Base-by-base conservation (phyloP, 768 basidiomycete genomes). In the Serendipita vermifera region DNA sequence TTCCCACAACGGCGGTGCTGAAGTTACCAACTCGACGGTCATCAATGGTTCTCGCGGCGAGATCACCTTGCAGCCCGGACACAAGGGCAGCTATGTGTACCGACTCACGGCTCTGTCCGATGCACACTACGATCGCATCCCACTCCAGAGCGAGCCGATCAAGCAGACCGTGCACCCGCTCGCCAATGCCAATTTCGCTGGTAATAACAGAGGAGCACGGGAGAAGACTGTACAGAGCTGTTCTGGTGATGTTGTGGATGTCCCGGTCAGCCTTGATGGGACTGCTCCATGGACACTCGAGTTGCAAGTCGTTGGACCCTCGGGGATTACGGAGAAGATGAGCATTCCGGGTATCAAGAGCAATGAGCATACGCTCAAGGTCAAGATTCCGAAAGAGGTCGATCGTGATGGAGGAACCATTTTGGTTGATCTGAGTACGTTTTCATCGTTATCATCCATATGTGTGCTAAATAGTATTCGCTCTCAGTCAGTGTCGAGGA, bases 131-230 rank as follows among this genome's bases (percentile, higher is more conserved):
- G 77, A 79, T 62, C 81, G 79, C 61, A 75, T 90, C 26, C 77
- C 80, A 20, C 71, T 96, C 17, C 73, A 81, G 33, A 84, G 85
- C 22, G 80, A 85, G 38, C 80, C 79, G 58, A 88, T 93, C 61
- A 82, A 87, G 56, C 88, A 94, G 68, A 75, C 87, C 33, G 87
- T 97, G 33, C 92, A 96, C 67, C 91, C 93, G 1, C 73, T 88
- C 36, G 91, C 92, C 0, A 76, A 79, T 33, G 89, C 84, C 2
- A 79, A 83, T 58, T 88, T 92, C 61, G 72, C 67, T 6, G 62
- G 57, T 55, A 64, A 67, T 17, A 39, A 67, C 38, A 74, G 65
- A 74, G 73, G 59, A 73, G 74, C 66, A 57, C 41, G 60, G 36
- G 31, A 55, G 24, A 53, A 56, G 24, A 64, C 62, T 7, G 55